phyloP scores from a whole-genome alignment of 306 rosid genomes.

The Oemleria cerasiformis region DNA sequence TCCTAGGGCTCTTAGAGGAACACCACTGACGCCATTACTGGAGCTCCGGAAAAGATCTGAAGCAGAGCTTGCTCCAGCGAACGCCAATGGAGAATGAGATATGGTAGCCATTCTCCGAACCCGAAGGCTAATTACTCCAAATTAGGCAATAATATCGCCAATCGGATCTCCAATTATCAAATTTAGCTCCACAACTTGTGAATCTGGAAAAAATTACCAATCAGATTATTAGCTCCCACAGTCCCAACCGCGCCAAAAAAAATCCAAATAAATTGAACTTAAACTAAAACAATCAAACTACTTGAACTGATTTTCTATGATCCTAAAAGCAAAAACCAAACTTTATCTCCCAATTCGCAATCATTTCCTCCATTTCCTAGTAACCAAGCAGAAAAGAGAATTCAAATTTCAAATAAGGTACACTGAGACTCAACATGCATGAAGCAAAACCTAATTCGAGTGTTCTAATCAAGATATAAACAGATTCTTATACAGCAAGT shows the following conservation, averaged over 20 bases:
- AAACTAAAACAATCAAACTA: slow-evolving; percentile 1
- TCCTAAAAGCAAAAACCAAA: background rate
- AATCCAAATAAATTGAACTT: background rate
- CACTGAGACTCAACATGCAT: background rate
- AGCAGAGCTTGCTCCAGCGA: slow-evolving; percentile 45
- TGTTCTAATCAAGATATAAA: background rate
- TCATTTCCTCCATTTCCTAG: background rate
- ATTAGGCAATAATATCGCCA: slow-evolving; percentile 40
- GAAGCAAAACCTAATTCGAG: background rate
- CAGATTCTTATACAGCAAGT: background rate
- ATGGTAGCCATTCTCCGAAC: slow-evolving; percentile 57
- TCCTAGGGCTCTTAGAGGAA: slow-evolving; percentile 67
- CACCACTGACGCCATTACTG: slow-evolving; percentile 55
- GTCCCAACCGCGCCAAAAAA: background rate
- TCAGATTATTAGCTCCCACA: background rate
- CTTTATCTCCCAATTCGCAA: background rate
- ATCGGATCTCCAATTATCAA: slow-evolving; percentile 32
- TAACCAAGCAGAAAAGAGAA: background rate
- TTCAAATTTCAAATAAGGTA: background rate
- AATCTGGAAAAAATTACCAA: slow-evolving; percentile 9
- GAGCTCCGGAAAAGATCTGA: slow-evolving; percentile 87
- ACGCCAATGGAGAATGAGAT: slow-evolving; percentile 50
- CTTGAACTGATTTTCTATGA: background rate
- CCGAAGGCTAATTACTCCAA: slow-evolving; percentile 18
- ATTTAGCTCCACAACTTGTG: slow-evolving; percentile 18